Base-by-base conservation (phyloP, 441 rosid species). In the Pelargonium cotyledonis region DNA sequence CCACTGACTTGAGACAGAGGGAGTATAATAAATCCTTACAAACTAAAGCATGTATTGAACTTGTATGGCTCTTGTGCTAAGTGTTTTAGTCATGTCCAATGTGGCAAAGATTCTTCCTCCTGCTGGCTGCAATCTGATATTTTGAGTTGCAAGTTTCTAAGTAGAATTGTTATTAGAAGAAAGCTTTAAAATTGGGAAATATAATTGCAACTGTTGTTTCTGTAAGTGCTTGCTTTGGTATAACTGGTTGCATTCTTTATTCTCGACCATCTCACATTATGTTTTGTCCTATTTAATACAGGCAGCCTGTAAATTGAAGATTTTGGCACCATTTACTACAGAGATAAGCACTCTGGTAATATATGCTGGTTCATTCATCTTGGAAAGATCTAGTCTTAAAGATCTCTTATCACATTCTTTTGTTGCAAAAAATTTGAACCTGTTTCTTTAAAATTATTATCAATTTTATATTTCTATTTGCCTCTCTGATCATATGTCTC, bases 331-430 rank as follows among this genome's bases (percentile, higher is more conserved):
- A 53, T 80, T 78, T 65, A 63, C 78, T 2, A 77, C 91, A 12
- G 82, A 76, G 69, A 74, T 63, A 65, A 71, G 65, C 23, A 69
- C 81, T 5, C 80, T 72, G 92, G 97, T 86, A 83, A 51, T 51
- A 46, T 2, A 43, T 21, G 43, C 16, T 31, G 63, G 19, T 66
- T 53, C 23, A 16, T 18, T 62, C n/a, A 23, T 43, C 14, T 26
- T 26, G 29, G 29, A 26, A 26, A 26, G 29, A 26, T 26, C 29
- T 26, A 26, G 26, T 31, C 6, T 3, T 49, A 18, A 12, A 61
- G 63, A 74, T 69, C 16, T 51, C 43, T 23, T 53, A 44, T 69
- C 7, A 68, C 19, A 18, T 5, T 66, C 65, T 69, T 11, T 23
- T 70, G 47, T 47, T 57, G 8, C 15, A 4, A 53, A 16, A 40